Base-by-base conservation (phyloP, 371 early-diverging fungal species). In the Mucor saturninus region DNA sequence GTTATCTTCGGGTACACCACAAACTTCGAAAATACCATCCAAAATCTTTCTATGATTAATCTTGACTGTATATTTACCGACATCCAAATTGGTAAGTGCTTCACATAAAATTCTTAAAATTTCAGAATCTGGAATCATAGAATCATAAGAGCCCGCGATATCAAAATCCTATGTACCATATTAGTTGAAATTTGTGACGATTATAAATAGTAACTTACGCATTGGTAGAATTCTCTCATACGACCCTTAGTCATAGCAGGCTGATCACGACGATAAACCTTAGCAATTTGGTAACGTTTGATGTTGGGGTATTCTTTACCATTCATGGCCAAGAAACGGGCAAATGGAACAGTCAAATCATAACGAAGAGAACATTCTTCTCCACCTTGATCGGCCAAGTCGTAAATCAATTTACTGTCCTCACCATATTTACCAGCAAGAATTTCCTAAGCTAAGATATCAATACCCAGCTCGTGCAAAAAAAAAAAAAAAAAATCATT, bases 391-490 rank as follows among this genome's bases (percentile, higher is more conserved):
- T 99, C 98, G 67, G 93, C 91, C 53, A 99, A 83, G 74, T 99
- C 98, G 71, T 97, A 99, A 67, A 99, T 99, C 61, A 99, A 86
- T 82, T 99, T 99, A 74, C 92, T 89, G 86, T 99, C 99, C 77
- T 99, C 99, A 32, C 99, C 99, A 71, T 99, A 99, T 79, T 99
- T 99, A 65, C 98, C 98, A n/a, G 92, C 71, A 40, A 99, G 88
- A 62, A 99, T 95, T 70, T 97, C 97, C 84, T 82, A 64, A 43
- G 15, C 30, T 48, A 26, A 13, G 2, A 29, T 28, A 10, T 30
- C 50, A 50, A 48, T 21, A 28, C 11, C 26, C 48, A 28, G n/a
- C 10, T n/a, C 14, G 43, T n/a, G 14, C 0, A 21, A 21, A 21
- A 21, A 21, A 21, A 21, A 21, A 21, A 21, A 21, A 21, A 21